Evolutionary conservation across 371 early-diverging fungal species (phyloP).

Genomic region (Mucor mucedo): DNA sequence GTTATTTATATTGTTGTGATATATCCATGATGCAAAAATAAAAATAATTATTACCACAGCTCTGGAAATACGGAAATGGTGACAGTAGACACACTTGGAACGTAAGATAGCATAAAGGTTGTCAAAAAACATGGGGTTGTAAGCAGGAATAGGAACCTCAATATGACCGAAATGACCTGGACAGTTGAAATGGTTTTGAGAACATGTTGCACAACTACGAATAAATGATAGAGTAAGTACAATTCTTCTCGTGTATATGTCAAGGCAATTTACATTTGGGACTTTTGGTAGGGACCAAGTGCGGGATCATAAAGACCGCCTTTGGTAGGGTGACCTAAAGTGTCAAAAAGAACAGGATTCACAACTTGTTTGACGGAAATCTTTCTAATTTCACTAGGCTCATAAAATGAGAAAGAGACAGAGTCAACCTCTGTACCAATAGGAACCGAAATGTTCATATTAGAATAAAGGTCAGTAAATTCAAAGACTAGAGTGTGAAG

Average conservation of each 20-base stretch:
- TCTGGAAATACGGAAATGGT: conserved; percentile 79
- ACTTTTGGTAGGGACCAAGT: conserved; percentile 91
- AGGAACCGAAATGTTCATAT: conserved; percentile 74
- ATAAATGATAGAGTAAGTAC: conserved; percentile 2
- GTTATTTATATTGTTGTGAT: background rate
- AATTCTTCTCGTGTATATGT: conserved; percentile 1
- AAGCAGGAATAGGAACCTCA: conserved; percentile 94
- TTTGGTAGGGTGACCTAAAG: conserved; percentile 87
- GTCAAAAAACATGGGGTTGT: conserved; percentile 95
- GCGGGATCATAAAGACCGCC: conserved; percentile 97
- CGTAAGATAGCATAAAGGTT: conserved; percentile 87
- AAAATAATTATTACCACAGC: conserved; percentile 53
- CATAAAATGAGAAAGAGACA: conserved; percentile 91
- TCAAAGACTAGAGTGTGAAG: background rate
- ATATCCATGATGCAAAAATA: background rate
- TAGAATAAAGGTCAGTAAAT: conserved; percentile 14
- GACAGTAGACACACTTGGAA: conserved; percentile 91
- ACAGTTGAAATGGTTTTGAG: conserved; percentile 82
- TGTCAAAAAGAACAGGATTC: conserved; percentile 91
- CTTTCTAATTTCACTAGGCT: conserved; percentile 89
- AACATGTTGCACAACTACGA: conserved; percentile 88
- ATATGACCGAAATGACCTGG: conserved; percentile 99
- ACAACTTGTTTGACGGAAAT: conserved; percentile 95
- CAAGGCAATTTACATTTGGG: conserved; percentile 64
- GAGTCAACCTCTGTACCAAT: conserved; percentile 69